These are phyloP conservation scores for Suhomyces atakaporum DNA, from an alignment of 1,139 yeast genomes.

Conservation along the genomic window DNA sequence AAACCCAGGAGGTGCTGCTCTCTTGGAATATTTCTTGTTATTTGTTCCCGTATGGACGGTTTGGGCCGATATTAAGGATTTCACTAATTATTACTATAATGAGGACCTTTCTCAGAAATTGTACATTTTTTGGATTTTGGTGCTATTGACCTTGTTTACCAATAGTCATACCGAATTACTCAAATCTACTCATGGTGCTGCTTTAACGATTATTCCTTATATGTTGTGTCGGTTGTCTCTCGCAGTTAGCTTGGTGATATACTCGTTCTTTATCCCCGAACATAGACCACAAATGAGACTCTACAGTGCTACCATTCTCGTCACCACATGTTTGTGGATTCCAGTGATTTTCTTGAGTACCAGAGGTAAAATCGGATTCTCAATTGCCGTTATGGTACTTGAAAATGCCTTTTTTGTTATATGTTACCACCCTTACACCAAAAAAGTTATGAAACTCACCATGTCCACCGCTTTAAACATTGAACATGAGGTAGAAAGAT, in stretches of 20 bases:
- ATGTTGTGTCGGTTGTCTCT: slow-evolving; percentile 47
- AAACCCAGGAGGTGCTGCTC: slow-evolving; percentile 48
- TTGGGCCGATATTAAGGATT: slow-evolving; percentile 66
- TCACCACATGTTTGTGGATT: slow-evolving; percentile 48
- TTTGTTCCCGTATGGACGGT: slow-evolving; percentile 64
- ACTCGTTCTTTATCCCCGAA: slow-evolving; percentile 54
- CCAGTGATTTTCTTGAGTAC: slow-evolving; percentile 47
- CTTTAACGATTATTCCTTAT: slow-evolving; percentile 48
- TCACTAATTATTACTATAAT: slow-evolving; percentile 64
- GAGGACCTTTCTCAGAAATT: slow-evolving; percentile 60
- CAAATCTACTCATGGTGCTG: slow-evolving; percentile 39
- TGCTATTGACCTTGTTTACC: slow-evolving; percentile 52
- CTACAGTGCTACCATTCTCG: slow-evolving; percentile 33
- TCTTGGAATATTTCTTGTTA: slow-evolving; percentile 51
- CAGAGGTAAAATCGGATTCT: slow-evolving; percentile 50
- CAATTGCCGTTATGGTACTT: slow-evolving; percentile 41
- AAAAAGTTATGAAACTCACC: slow-evolving; percentile 40
- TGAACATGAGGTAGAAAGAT: slow-evolving; percentile 68
- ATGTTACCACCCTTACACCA: slow-evolving; percentile 51
- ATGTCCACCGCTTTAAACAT: slow-evolving; percentile 64
- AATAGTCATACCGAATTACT: slow-evolving; percentile 50
- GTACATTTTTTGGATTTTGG: slow-evolving; percentile 56
- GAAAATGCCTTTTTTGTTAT: slow-evolving; percentile 41
- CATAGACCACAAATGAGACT: slow-evolving; percentile 55
- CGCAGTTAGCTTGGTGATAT: slow-evolving; percentile 37